Evolutionary conservation across 371 early-diverging fungal genomes (phyloP), one percentile per base, ranked within the genome.

Genomic region (Polyrhizophydium stewartii): DNA sequence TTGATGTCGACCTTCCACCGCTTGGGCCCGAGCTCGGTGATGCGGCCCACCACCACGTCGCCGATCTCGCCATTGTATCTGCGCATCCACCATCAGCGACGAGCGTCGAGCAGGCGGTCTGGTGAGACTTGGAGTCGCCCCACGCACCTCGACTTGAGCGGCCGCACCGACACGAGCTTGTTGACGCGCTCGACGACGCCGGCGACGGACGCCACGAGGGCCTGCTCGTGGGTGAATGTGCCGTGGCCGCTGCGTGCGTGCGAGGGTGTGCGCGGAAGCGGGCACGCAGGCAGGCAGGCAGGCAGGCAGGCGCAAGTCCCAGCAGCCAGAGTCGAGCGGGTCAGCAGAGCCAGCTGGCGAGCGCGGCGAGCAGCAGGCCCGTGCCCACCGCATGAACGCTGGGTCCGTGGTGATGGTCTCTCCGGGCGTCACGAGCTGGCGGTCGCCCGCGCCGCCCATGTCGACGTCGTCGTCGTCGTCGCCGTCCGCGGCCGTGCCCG

Each of bases 1-100:
- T 91, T 92, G 38, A 96, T 87, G 72, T 98, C 98, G 0, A 99
- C 92, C 67, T 91, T 92, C 99, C 99, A 99, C 68, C 98, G 90
- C 79, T 90, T 97, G 56, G 85, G 87, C 1, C 82, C 78, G 10
- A 90, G 81, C 84, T 83, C 95, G 28, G 89, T 91, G 37, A 99
- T 90, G 46, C 99, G 81, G 1, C 99, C 99, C 5, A 99, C 94
- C 0, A 99, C 92, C 51, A 99, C 93, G 81, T 99, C 99, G 53
- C 99, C 99, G 63, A 99, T 92, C 67, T 98, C 94, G 47, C 94
- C 94, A 16, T 82, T 83, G 69, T 92, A 92, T 74, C 88, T 85
- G 60, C 24, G 31, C 47, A 6, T 41, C 21, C 6, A 38, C 31
- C 10, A 61, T 0, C 40, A 27, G 35, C 32, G n/a, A 16, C 0